These are phyloP conservation scores for Venturia carpophila DNA, from an alignment of 2,329 filamentous ascomycete genomes.

Conservation along the genomic window DNA sequence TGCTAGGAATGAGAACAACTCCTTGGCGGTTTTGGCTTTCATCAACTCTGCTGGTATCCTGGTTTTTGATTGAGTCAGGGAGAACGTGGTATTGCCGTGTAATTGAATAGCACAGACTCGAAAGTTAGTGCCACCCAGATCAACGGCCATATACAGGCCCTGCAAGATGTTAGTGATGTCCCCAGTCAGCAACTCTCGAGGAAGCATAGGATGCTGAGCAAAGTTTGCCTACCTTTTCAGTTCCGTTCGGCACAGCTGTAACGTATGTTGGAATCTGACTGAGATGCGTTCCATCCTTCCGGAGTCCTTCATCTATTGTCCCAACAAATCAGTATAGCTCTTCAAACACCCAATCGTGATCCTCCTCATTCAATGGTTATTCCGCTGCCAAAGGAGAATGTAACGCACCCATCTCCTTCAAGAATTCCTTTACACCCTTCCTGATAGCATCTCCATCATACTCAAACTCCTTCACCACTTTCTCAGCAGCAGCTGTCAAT, in stretches of 20 bases:
- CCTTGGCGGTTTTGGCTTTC: slow-evolving; percentile 74
- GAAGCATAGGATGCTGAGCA: neutral
- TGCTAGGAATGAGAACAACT: slow-evolving; percentile 88
- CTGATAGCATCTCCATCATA: slow-evolving; percentile 72
- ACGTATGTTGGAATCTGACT: slow-evolving; percentile 98
- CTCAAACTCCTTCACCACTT: slow-evolving; percentile 77
- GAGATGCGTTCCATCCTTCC: slow-evolving; percentile 69
- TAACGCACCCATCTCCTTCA: slow-evolving; percentile 66
- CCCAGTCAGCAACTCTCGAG: slow-evolving; percentile 15
- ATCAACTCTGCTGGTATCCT: slow-evolving; percentile 85
- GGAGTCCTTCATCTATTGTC: slow-evolving; percentile 65
- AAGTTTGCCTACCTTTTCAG: slow-evolving; percentile 66
- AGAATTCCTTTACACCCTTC: slow-evolving; percentile 74
- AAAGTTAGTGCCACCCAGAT: slow-evolving; percentile 97
- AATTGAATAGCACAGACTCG: slow-evolving; percentile 91
- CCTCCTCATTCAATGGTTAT: slow-evolving; percentile 17
- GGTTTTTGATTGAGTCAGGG: slow-evolving; percentile 85
- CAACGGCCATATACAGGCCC: slow-evolving; percentile 93
- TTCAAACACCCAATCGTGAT: neutral
- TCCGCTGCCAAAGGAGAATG: neutral
- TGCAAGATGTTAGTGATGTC: slow-evolving; percentile 32
- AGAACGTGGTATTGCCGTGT: slow-evolving; percentile 91
- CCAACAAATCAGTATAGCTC: slow-evolving; percentile 6
- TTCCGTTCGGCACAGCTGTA: slow-evolving; percentile 90
- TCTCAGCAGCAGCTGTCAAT: slow-evolving; percentile 63